phyloP scores from a whole-genome alignment of 768 basidiomycete genomes.

The Lactarius vividus region DNA sequence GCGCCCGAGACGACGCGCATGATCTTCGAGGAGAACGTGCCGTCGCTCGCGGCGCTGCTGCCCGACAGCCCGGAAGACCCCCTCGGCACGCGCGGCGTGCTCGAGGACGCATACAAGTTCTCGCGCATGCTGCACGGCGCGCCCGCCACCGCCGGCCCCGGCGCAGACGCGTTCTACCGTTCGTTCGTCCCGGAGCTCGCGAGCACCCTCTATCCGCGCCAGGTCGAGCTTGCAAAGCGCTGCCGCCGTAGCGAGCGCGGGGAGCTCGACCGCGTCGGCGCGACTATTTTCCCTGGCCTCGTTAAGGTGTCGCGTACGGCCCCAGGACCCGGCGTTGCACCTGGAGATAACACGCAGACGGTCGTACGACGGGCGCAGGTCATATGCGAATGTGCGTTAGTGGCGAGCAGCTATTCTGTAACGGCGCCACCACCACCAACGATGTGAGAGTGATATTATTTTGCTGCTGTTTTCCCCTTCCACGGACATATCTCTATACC shows the following conservation, averaged over 20 bases:
- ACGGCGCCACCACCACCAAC: slow-evolving; percentile 1
- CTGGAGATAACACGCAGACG: slow-evolving; percentile 55
- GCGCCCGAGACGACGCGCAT: slow-evolving; percentile 65
- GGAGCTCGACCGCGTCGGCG: slow-evolving; percentile 72
- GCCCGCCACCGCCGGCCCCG: slow-evolving; percentile 47
- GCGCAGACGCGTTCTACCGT: slow-evolving; percentile 73
- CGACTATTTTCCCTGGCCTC: slow-evolving; percentile 83
- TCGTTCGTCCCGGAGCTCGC: slow-evolving; percentile 85
- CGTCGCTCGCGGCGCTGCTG: slow-evolving; percentile 57
- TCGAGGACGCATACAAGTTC: slow-evolving; percentile 75
- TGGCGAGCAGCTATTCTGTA: slow-evolving; percentile 21
- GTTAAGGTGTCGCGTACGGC: slow-evolving; percentile 67
- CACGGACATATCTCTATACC: neutral
- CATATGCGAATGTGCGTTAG: slow-evolving; percentile 78
- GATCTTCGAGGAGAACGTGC: slow-evolving; percentile 72
- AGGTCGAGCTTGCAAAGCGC: slow-evolving; percentile 82
- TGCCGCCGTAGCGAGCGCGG: slow-evolving; percentile 75
- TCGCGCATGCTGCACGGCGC: slow-evolving; percentile 85
- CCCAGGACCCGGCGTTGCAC: slow-evolving; percentile 36
- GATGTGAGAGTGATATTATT: neutral
- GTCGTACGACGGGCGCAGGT: slow-evolving; percentile 84
- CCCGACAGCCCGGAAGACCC: slow-evolving; percentile 31
- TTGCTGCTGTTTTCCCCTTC: neutral
- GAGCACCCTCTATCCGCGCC: slow-evolving; percentile 65
- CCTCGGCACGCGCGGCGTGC: slow-evolving; percentile 49